A percentile compares a stretch with the other conserved stretches of the same genome.
phyloP scores from a whole-genome alignment of 495 filamentous ascomycete species.

The Bombardia bombarda region DNA sequence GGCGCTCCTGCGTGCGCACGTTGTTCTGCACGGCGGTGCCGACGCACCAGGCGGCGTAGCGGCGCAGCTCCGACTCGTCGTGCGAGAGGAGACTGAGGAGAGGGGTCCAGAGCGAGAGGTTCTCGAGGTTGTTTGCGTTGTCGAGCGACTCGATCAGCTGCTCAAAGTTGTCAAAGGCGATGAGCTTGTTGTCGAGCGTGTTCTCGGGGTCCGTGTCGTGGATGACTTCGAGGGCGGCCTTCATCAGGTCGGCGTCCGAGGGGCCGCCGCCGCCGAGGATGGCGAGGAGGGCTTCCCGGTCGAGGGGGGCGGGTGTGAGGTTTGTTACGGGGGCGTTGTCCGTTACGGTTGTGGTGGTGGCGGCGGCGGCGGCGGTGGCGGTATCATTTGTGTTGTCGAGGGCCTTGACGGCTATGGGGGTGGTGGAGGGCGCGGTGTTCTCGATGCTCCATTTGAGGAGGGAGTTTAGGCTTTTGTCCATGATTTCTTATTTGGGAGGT shows the following conservation, averaged over 20 bases:
- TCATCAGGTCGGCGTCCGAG: slow-evolving; percentile 86
- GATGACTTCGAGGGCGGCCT: slow-evolving; percentile 67
- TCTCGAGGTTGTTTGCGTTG: slow-evolving; percentile 87
- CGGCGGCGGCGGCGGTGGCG: slow-evolving; percentile 25
- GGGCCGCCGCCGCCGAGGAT: slow-evolving; percentile 69
- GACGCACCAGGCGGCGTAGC: slow-evolving; percentile 84
- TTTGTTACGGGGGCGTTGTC: slow-evolving; percentile 11
- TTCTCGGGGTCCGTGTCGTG: slow-evolving; percentile 49
- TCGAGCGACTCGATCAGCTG: slow-evolving; percentile 85
- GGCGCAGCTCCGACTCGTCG: slow-evolving; percentile 61
- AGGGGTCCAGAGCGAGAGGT: slow-evolving; percentile 71
- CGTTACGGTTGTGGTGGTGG: slow-evolving; percentile 24
- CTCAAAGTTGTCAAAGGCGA: slow-evolving; percentile 95
- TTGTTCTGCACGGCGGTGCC: slow-evolving; percentile 97
- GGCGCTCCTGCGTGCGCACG: slow-evolving; percentile 65
- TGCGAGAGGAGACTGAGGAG: slow-evolving; percentile 59
- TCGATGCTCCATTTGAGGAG: slow-evolving; percentile 94
- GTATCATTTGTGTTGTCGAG: slow-evolving; percentile 20
- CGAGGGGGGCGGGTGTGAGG: slow-evolving; percentile 36
- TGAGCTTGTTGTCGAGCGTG: slow-evolving; percentile 66
- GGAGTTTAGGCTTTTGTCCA: slow-evolving; percentile 45
- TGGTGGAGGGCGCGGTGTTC: slow-evolving; percentile 32
- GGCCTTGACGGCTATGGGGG: slow-evolving; percentile 26
- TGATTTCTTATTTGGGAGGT: too few relatives aligned
- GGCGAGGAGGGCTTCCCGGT: slow-evolving; percentile 56